Base-by-base conservation (phyloP, 1,284 basidiomycete genomes). In the Gymnopus androsaceus region DNA sequence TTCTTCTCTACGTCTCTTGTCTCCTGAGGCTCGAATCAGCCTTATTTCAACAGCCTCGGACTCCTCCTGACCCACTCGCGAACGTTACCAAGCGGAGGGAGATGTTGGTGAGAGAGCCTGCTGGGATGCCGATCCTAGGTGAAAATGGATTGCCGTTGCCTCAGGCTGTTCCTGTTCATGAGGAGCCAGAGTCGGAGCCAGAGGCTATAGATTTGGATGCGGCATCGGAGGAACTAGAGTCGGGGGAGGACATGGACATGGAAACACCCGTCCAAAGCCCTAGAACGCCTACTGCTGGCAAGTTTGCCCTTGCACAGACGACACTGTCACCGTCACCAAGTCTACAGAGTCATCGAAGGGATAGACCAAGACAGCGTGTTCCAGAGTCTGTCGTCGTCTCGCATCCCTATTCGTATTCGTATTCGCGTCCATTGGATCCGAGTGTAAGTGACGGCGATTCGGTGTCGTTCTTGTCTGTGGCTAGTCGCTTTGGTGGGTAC, bases 201-300 rank as follows among this genome's bases (percentile, higher is more conserved):
- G n/a, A n/a, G n/a, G n/a, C n/a, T n/a, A n/a, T n/a, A n/a, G n/a
- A n/a, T n/a, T n/a, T n/a, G n/a, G n/a, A n/a, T 21, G 25, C 36
- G 23, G 28, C 36, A 5, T 4, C 34, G 1, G n/a, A 14, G n/a
- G 46, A 25, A 27, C 21, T 12, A 21, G 36, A 17, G 19, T 15
- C 1, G 19, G 33, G 11, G 19, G 46, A 23, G 15, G 36, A 48
- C 11, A 27, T 28, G 3, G 46, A 50, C 25, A 38, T n/a, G 5
- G 46, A 48, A 27, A 48, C 48, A 15, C 48, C 48, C 5, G 25
- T 50, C n/a, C 48, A 50, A 36, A 50, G 48, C 14, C 48, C 48
- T 4, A 50, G 4, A 5, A 50, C 36, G 14, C 48, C 48, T 3
- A 50, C 36, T 25, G 36, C 23, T 9, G 48, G 48, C 11, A 21